Percentiles rank a stretch among this genome's conserved stretches.
These are phyloP conservation scores for Paratinospora sagittata DNA, from an alignment of 164 flowering plant genomes.

Conservation along the genomic window DNA sequence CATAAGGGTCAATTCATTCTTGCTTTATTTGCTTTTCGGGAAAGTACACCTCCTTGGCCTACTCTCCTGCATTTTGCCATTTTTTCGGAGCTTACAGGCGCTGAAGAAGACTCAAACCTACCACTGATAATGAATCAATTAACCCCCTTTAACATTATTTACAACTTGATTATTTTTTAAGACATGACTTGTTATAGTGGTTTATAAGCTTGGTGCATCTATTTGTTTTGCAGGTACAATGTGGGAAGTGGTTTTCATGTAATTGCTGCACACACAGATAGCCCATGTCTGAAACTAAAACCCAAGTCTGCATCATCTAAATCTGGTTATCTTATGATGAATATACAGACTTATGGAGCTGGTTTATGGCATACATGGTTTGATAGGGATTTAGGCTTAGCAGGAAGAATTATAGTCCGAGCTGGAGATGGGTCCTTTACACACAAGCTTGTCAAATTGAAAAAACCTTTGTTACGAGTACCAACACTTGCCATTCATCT, in stretches of 20 bases:
- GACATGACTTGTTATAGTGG: not conserved
- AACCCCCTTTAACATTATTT: not conserved
- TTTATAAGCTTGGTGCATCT: not conserved
- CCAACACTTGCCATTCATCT: constrained; percentile 96
- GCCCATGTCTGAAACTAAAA: constrained; percentile 87
- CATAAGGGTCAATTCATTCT: too few species aligned
- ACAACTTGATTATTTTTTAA: not conserved
- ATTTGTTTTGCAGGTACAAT: constrained; percentile 50
- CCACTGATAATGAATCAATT: not conserved
- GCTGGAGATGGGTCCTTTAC: constrained; percentile 56
- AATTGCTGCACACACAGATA: constrained; percentile 94
- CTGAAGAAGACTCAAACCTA: not conserved
- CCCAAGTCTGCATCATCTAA: constrained; percentile 81
- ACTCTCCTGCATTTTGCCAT: not conserved
- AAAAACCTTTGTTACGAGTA: constrained; percentile 72
- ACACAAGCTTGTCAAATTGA: constrained; percentile 90
- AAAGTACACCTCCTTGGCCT: not conserved
- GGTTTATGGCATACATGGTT: constrained; percentile 99
- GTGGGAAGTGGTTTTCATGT: constrained; percentile 79
- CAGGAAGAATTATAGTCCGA: constrained; percentile 82
- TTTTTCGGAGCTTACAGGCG: not conserved
- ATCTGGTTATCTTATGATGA: constrained; percentile 74
- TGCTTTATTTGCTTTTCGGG: not conserved
- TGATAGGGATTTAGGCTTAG: constrained; percentile 83
- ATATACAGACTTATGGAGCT: constrained; percentile 93